Evolutionary conservation across 768 basidiomycete genomes (phyloP).

Genomic region (Amanita fuliginea): DNA sequence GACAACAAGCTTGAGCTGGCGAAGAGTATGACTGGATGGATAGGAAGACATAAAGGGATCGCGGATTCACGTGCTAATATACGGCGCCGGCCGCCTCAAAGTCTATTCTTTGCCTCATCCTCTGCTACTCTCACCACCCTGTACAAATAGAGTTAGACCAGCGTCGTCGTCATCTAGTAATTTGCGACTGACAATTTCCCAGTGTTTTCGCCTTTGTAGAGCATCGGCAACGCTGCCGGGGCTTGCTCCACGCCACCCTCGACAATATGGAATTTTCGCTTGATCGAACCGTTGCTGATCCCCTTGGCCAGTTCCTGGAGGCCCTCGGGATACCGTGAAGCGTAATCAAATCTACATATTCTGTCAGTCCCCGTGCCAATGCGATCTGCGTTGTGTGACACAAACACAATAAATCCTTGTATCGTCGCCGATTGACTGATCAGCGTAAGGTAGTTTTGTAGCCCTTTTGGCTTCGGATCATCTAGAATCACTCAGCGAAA

Average conservation of each 20-base stretch:
- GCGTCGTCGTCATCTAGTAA: not conserved
- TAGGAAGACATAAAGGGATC: not conserved
- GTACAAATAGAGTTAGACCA: not conserved
- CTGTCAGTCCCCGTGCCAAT: not conserved
- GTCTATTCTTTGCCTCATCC: slow-evolving; percentile 20
- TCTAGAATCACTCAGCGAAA: slow-evolving; percentile 25
- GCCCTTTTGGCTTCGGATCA: slow-evolving; percentile 45
- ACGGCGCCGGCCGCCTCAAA: slow-evolving; percentile 13
- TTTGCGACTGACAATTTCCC: slow-evolving; percentile 52
- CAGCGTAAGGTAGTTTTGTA: slow-evolving; percentile 55
- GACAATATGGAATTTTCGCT: slow-evolving; percentile 72
- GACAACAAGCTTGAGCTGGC: slow-evolving; percentile 66
- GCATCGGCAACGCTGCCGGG: slow-evolving; percentile 53
- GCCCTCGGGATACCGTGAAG: slow-evolving; percentile 43
- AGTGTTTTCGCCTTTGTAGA: slow-evolving; percentile 69
- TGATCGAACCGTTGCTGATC: slow-evolving; percentile 58
- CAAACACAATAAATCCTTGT: slow-evolving; percentile 76
- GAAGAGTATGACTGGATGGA: slow-evolving; percentile 39
- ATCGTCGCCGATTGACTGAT: slow-evolving; percentile 73
- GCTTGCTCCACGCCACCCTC: slow-evolving; percentile 64
- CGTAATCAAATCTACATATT: slow-evolving; percentile 60
- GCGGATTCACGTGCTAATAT: slow-evolving; percentile 6
- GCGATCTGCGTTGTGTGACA: not conserved
- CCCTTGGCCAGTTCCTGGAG: slow-evolving; percentile 44
- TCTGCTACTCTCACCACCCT: slow-evolving; percentile 52